Percentiles rank a stretch among this genome's conserved stretches.
phyloP scores from a whole-genome alignment of 2,329 filamentous ascomycete genomes.

The Paecilomyces formosus region DNA sequence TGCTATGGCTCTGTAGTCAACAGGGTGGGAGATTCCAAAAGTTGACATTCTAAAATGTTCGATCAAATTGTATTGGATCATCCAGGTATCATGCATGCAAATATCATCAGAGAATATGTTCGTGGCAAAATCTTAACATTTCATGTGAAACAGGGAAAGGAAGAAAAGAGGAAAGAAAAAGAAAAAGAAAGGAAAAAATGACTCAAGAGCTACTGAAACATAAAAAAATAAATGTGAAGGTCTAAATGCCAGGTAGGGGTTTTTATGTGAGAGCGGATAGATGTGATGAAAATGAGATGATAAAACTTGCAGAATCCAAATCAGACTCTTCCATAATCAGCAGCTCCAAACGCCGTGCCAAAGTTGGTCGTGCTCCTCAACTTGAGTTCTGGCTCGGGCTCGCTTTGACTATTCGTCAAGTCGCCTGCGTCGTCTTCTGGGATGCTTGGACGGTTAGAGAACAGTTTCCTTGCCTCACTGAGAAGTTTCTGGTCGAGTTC shows the following conservation, averaged over 20 bases:
- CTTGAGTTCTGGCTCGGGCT: slow-evolving; percentile 30
- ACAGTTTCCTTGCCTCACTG: slow-evolving; percentile 28
- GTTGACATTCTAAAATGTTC: background rate
- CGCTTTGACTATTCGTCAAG: slow-evolving; percentile 14
- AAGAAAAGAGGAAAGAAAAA: no score
- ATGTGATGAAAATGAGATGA: background rate
- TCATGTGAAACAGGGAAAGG: background rate
- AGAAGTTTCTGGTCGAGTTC: slow-evolving; percentile 37
- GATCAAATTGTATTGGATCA: background rate
- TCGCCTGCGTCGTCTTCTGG: slow-evolving; percentile 15
- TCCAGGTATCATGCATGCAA: background rate
- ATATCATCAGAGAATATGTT: background rate
- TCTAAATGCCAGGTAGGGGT: background rate
- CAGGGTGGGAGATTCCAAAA: no score
- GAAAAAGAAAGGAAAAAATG: background rate
- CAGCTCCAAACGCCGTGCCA: slow-evolving; percentile 38
- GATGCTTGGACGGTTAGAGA: slow-evolving; percentile 17
- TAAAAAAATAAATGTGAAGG: background rate
- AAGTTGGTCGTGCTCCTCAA: slow-evolving; percentile 41
- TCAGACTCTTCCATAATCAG: slow-evolving; percentile 12
- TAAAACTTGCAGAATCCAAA: background rate
- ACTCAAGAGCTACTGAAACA: background rate
- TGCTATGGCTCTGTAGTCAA: no score
- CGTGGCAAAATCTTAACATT: background rate
- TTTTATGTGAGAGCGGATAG: background rate